Evolutionary conservation across 2,329 filamentous ascomycete species (phyloP), one percentile per base, ranked within the genome.

Genomic region (Penicillium fuscoglaucum): DNA sequence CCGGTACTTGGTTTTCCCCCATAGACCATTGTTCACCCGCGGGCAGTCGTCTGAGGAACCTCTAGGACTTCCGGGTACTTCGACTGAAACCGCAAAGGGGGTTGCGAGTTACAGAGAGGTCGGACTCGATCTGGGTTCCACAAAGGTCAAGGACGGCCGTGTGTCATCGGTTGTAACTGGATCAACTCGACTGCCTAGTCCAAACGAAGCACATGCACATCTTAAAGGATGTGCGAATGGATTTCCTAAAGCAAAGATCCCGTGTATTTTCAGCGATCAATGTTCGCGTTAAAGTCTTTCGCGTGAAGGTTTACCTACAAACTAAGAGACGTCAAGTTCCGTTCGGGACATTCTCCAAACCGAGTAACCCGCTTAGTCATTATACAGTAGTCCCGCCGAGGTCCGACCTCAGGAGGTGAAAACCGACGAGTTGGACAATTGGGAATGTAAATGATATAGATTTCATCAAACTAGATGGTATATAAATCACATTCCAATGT

Each of bases 1-100:
- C 74, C 74, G 39, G 71, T 74, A 62, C 74, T 76, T 44, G 73
- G 72, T 55, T 71, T 75, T 13, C 74, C 74, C 45, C 70, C 71
- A 68, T 77, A 78, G 48, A 78, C 76, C 76, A 78, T 78, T 39
- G 41, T 68, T 64, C 53, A 62, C 17, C 45, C 53, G 33, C 41
- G 9, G 26, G 24, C 39, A 48, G 9, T 46, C 40, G 29, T 46
- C 40, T 8, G 5, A 45, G n/a, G 39, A 35, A 37, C 41, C 54
- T 47, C 43, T 24, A 40, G 51, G 47, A 41, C 31, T 44, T 41
- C 15, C 33, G 13, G 13, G 28, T 54, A 43, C 24, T 41, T 33
- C 6, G 9, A 29, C 17, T n/a, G 35, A 43, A 50, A 40, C 43
- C 17, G 9, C 35, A 41, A 56, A 37, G 17, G 44, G 21, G n/a